A percentile compares a stretch with the other conserved stretches of the same genome.
phyloP scores from a whole-genome alignment of 345 rosid species.

The Gossypium mustelinum region DNA sequence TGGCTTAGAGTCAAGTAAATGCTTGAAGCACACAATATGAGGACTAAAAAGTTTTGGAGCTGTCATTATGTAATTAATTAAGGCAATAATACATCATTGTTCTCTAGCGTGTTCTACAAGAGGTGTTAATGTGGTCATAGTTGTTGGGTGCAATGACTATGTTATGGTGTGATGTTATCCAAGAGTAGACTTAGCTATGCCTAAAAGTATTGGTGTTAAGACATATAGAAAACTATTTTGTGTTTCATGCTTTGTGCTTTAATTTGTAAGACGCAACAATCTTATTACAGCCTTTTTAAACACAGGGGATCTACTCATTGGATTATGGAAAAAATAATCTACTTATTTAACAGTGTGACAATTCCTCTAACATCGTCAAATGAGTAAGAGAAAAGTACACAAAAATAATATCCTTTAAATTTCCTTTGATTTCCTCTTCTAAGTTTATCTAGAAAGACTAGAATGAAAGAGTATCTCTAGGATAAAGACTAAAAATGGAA shows the following conservation, averaged over 20 bases:
- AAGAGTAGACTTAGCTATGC: neutral
- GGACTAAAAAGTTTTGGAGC: neutral
- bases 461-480: neutral
- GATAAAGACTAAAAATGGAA: neutral
- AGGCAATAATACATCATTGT: neutral
- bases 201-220: neutral
- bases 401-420: neutral
- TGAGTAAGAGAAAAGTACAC: neutral
- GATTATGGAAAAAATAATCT: neutral
- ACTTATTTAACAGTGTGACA: neutral
- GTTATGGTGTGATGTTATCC: neutral
- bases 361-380: neutral
- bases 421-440: neutral
- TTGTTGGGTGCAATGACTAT: neutral
- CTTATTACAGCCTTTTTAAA: neutral
- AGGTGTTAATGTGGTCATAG: neutral
- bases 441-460: neutral
- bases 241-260: neutral
- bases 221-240: neutral
- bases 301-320: neutral
- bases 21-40: neutral
- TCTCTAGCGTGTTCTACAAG: neutral
- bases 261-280: neutral
- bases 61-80: neutral
- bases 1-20: constrained; percentile 15